Evolutionary conservation across 2,329 filamentous ascomycete genomes (phyloP).

Genomic region (Fusarium incarnatum): DNA sequence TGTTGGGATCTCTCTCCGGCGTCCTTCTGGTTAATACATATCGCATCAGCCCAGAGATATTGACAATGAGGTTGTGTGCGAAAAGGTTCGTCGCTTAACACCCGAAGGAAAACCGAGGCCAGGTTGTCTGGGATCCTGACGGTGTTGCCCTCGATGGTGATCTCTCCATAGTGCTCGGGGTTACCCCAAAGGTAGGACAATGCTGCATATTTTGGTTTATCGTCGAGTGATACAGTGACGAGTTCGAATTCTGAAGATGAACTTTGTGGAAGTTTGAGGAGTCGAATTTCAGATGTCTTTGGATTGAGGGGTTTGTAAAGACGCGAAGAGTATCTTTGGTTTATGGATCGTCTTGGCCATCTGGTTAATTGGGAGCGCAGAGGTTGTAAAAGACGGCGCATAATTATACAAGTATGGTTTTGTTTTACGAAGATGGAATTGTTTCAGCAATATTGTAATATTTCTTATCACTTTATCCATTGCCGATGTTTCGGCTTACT

Average conservation of each 20-base stretch:
- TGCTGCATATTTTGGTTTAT: constrained; percentile 15
- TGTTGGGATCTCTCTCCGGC: constrained; percentile 5
- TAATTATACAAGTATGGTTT: neutral
- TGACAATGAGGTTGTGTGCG: neutral
- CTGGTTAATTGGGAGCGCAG: neutral
- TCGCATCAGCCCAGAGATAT: constrained; percentile 5
- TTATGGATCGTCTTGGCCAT: neutral
- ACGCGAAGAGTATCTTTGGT: constrained; percentile 1
- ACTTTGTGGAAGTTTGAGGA: neutral
- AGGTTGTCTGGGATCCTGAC: constrained; percentile 12
- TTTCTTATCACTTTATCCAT: neutral
- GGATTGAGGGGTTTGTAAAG: constrained; percentile 14
- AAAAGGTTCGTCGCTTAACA: constrained; percentile 1
- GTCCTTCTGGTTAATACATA: constrained; percentile 15
- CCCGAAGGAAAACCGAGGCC: constrained; percentile 5
- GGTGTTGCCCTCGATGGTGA: constrained; percentile 4
- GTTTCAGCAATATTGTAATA: neutral
- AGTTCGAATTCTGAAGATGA: constrained; percentile 1
- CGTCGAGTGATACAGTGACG: constrained; percentile 3
- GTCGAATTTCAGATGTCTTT: neutral
- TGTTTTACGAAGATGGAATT: neutral
- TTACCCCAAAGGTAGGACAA: constrained; percentile 18
- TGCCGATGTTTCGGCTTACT: neutral
- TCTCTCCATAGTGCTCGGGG: neutral
- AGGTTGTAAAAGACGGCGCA: neutral